phyloP scores from a whole-genome alignment of 345 rosid genomes.

The Dipteronia dyeriana region DNA sequence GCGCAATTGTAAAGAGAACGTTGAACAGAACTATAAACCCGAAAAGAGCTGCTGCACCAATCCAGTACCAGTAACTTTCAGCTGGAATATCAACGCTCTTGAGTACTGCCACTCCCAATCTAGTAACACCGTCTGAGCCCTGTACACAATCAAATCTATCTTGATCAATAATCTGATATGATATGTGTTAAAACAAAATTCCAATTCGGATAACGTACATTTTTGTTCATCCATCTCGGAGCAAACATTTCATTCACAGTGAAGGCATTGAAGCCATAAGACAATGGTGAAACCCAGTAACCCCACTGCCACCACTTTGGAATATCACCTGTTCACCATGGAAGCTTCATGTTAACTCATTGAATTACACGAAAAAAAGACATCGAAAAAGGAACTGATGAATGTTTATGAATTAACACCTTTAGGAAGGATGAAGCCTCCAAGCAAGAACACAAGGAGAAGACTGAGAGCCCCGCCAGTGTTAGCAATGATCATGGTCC shows the following conservation, averaged over 20 bases:
- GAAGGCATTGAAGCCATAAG: conserved; percentile 70
- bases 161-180: neutral
- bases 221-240: conserved; percentile 79
- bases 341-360: neutral
- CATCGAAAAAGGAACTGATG: too few relatives aligned
- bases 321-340: conserved; percentile 50
- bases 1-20: conserved; percentile 67
- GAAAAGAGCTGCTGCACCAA: conserved; percentile 60
- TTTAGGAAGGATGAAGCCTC: conserved; percentile 81
- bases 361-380: neutral
- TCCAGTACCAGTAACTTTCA: conserved; percentile 81
- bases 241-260: conserved; percentile 74
- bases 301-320: conserved; percentile 93
- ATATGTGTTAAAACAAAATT: neutral
- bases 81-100: conserved; percentile 44
- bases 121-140: conserved; percentile 57
- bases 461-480: conserved; percentile 76
- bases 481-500: conserved; percentile 78
- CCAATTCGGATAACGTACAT: conserved; percentile 30
- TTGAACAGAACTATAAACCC: conserved; percentile 76
- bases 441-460: conserved; percentile 73
- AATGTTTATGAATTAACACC: conserved; percentile 43
- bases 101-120: conserved; percentile 63
- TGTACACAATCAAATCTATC: conserved; percentile 1
- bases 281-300: conserved; percentile 87